These are phyloP conservation scores for Picea glauca DNA, from an alignment of 75 land plant species.

Conservation along the genomic window DNA sequence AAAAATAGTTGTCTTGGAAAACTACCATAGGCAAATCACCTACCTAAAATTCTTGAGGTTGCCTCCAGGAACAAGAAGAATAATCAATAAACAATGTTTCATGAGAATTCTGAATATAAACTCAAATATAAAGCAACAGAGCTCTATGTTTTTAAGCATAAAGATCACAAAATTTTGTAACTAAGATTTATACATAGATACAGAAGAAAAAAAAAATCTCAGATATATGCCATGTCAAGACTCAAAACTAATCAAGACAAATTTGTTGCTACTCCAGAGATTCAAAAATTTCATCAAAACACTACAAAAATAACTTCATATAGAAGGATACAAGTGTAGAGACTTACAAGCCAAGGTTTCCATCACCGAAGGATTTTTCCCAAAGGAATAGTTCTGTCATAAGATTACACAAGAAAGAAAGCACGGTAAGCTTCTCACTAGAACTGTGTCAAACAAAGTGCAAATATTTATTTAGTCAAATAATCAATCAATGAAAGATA, in stretches of 20 bases:
- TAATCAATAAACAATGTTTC: not conserved
- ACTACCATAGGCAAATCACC: not conserved
- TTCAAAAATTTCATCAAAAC: not conserved
- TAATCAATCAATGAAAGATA: not conserved
- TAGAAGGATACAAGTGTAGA: not conserved
- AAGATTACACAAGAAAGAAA: conserved; percentile 2
- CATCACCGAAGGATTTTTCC: conserved; percentile 88
- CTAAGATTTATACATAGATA: not conserved
- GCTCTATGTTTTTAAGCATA: not conserved
- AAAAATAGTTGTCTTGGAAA: not conserved
- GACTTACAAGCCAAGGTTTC: conserved; percentile 78
- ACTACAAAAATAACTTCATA: not conserved
- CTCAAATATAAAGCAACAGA: not conserved
- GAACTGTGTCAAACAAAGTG: not conserved
- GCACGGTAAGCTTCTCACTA: not conserved
- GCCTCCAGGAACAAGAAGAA: not conserved
- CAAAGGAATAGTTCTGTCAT: conserved; percentile 84
- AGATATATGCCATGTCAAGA: not conserved
- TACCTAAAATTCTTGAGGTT: not conserved
- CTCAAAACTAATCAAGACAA: not conserved
- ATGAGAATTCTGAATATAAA: not conserved
- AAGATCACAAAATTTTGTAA: not conserved
- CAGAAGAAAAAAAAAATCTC: too few species aligned
- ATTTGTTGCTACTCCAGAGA: not conserved
- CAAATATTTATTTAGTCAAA: not conserved